Conservation (phyloP, 805 yeast genomes). For the Candida corydali region DNA sequence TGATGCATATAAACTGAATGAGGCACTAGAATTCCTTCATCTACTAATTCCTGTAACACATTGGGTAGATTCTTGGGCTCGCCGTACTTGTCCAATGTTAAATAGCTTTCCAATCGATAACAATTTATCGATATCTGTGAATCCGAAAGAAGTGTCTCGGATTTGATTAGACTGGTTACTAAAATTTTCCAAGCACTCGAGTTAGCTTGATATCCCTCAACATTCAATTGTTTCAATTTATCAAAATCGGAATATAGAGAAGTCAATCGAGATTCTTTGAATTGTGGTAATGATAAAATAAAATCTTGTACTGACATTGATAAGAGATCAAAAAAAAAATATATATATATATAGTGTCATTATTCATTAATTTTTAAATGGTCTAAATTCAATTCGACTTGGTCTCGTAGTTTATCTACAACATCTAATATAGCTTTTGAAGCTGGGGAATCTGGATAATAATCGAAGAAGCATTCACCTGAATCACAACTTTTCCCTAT, state of each 20-base stretch:
- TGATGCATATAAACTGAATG: slow-evolving; percentile 10
- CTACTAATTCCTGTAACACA: slow-evolving; percentile 23
- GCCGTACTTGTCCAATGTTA: slow-evolving; percentile 28
- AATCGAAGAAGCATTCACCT: slow-evolving; percentile 81
- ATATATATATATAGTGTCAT: too few species aligned
- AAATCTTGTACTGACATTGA: too few species aligned
- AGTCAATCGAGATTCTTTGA: slow-evolving; percentile 25
- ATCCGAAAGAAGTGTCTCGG: slow-evolving; percentile 11
- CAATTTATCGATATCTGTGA: slow-evolving; percentile 16
- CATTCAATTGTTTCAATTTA: slow-evolving; percentile 26
- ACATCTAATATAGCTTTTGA: slow-evolving; percentile 80
- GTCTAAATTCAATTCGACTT: slow-evolving; percentile 30
- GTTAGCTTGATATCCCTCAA: slow-evolving; percentile 42
- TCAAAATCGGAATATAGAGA: slow-evolving; percentile 36
- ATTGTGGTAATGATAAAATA: slow-evolving; percentile 15
- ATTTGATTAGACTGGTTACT: slow-evolving; percentile 16
- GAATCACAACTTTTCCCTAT: slow-evolving; percentile 84
- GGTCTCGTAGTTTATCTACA: slow-evolving; percentile 65
- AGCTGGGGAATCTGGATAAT: slow-evolving; percentile 90
- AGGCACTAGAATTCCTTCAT: slow-evolving; percentile 16
- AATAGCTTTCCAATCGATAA: slow-evolving; percentile 13
- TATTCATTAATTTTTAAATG: slow-evolving; percentile 6
- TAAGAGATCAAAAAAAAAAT: not conserved
- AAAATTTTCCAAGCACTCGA: slow-evolving; percentile 33
- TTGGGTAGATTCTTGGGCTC: slow-evolving; percentile 24